Evolutionary conservation across 441 rosid species (phyloP), one percentile per base, ranked within the genome.

Genomic region (Euphorbia corollata): DNA sequence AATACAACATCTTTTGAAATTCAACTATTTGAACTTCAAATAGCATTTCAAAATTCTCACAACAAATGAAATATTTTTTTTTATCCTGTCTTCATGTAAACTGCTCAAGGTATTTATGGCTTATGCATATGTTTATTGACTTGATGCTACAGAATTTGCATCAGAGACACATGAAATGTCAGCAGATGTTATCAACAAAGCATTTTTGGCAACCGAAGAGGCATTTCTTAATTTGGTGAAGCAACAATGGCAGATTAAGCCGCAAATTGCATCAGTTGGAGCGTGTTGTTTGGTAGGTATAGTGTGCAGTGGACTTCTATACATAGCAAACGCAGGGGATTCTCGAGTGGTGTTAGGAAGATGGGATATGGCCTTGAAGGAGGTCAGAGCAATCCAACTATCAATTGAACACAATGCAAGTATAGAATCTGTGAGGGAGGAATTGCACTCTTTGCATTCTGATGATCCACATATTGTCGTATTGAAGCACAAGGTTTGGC

Each of bases 221-320:
- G 96, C 94, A 1, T 91, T 94, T 78, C 62, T 83, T 34, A 84
- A 96, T 48, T 66, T 88, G 27, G 99, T 94, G 24, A 73, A 90
- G 32, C 81, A 73, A 67, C 96, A 89, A 48, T 94, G 96, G 87
- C 88, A 72, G 23, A 75, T 71, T 72, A 89, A 84, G 53, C 99
- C 99, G 20, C 96, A 91, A 64, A 88, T 91, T 65, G 96, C 99
- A 13, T 84, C 97, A n/a, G 97, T 93, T 56, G 99, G 99, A 67
- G 84, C 99, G 5, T 94, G 99, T 81, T 94, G 99, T 73, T 85
- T 94, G 60, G 86, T 83, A 6, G 85, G 92, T 27, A 82, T 91
- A 65, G 83, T 94, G 56, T 91, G 96, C 77, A 81, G 73, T 3
- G 92, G 90, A 53, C 82, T 73, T 61, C 97, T 92, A 67, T 92